Evolutionary conservation across 306 rosid species (phyloP), one percentile per base, ranked within the genome.

Genomic region (Cucumis hystrix): DNA sequence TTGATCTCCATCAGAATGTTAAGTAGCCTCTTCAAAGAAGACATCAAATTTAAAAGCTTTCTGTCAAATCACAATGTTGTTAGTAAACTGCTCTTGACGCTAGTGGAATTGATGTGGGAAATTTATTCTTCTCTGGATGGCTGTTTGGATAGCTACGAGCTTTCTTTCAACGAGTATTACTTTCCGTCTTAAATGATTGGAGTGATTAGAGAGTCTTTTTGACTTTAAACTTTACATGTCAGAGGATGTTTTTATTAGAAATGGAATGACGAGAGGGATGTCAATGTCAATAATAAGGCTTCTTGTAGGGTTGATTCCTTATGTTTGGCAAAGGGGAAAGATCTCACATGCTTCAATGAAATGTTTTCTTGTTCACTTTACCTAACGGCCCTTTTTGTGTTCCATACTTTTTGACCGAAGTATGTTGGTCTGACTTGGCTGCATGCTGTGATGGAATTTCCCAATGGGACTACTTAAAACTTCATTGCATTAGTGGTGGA

Each of bases 281-380:
- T 77, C 81, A 66, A 45, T 74, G 57, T 30, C 79, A 51, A 40
- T 12, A 60, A 58, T 70, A 45, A 54, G 78, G 68, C 65, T 41
- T 40, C 47, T 47, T 62, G 83, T 79, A 76, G 84, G 87, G 90
- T 76, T 83, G 60, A 74, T 75, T 80, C 83, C 79, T 80, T 78
- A 25, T 82, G 81, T 49, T 72, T 73, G 84, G 80, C 73, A 30
- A 54, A 66, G 76, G 79, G 80, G 77, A 57, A 66, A 77, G 77
- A 80, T 82, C 79, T 80, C 80, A 83, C 84, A 80, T 78, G 75
- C 70, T 35, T 66, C 79, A 9, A 45, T 74, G 79, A 72, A 62
- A 80, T 78, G 65, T 75, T 77, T 67, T 76, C 70, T 74, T 57
- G 39, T 62, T 77, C 72, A 59, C 77, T 77, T 74, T 65, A 76